Evolutionary conservation across 306 rosid species (phyloP).

Genomic region (Ceratonia siliqua): DNA sequence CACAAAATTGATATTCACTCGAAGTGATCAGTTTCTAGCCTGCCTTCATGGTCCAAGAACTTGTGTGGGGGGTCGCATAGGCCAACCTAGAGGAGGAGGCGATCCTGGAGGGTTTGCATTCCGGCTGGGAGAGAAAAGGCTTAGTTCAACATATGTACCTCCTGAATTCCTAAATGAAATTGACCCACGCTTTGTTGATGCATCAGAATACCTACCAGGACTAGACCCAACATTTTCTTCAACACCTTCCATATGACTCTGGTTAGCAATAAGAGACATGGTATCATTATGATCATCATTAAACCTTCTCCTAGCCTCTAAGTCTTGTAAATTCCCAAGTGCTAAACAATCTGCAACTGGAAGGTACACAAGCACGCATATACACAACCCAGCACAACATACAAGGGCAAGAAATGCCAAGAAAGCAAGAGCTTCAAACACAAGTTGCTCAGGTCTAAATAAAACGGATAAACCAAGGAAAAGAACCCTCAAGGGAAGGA

Average conservation of each 20-base stretch:
- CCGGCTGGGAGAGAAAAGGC: conserved; percentile 89
- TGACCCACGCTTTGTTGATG: conserved; percentile 79
- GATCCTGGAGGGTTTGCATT: conserved; percentile 75
- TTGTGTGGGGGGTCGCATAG: conserved; percentile 62
- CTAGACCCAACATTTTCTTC: conserved; percentile 61
- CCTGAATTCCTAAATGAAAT: conserved; percentile 79
- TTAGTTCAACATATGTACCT: conserved; percentile 82
- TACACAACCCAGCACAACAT: conserved; percentile 81
- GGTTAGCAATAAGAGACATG: conserved; percentile 80
- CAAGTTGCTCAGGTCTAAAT: conserved; percentile 65
- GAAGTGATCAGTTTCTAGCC: conserved; percentile 34
- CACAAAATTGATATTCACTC: conserved; percentile 68
- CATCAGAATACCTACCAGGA: conserved; percentile 68
- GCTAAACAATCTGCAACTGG: conserved; percentile 95
- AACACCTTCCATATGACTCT: conserved; percentile 55
- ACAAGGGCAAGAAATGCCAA: conserved; percentile 88
- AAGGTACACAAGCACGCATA: conserved; percentile 85
- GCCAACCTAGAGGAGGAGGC: conserved; percentile 89
- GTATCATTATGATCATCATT: conserved; percentile 66
- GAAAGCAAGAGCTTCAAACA: conserved; percentile 82
- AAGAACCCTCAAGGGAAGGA: conserved; percentile 86
- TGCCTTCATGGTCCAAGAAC: conserved; percentile 44
- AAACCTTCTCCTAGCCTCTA: conserved; percentile 69
- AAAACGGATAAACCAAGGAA: conserved; percentile 92
- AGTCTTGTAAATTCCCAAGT: conserved; percentile 75